Base-by-base conservation (phyloP, 1,284 basidiomycete species). In the Agroathelia rolfsii region DNA sequence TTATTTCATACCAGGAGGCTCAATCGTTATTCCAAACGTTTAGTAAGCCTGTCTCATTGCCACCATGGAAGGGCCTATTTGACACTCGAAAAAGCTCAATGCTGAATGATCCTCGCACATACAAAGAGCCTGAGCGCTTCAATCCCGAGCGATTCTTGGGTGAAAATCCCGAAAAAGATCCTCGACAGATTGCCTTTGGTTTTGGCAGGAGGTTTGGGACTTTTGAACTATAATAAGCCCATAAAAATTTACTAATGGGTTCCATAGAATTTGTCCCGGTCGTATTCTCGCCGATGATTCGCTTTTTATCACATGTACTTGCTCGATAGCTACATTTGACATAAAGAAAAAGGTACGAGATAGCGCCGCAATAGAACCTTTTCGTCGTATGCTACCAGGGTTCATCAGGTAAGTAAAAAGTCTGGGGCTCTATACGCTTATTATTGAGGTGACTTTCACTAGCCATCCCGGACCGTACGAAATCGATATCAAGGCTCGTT, bases 1-100 rank as follows among this genome's bases (percentile, higher is more conserved):
- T 8, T 65, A 65, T 48, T 59, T 63, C 28, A 71, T 73, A 39
- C 70, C 69, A 3, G 62, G 69, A 39, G 67, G 66, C 17, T 51
- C 66, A 3, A 45, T 73, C 28, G 52, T 73, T 3, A 59, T 72
- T 33, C 53, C 61, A 4, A 72, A 73, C 43, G 55, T 69, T 28
- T 67, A 66, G 65, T 68, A 37, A 36, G 50, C 34, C n/a, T n/a
- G n/a, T n/a, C n/a, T n/a, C n/a, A n/a, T n/a, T n/a, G n/a, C n/a
- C n/a, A n/a, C n/a, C n/a, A n/a, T n/a, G n/a, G n/a, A n/a, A n/a
- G n/a, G n/a, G n/a, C n/a, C n/a, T n/a, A 28, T 10, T 14, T 14
- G 4, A n/a, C n/a, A n/a, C n/a, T n/a, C n/a, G n/a, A n/a, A n/a
- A n/a, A n/a, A n/a, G n/a, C n/a, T n/a, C n/a, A n/a, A n/a, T n/a